Conservation (phyloP, 1,139 yeast genomes). For the Meyerozyma elateridarum region DNA sequence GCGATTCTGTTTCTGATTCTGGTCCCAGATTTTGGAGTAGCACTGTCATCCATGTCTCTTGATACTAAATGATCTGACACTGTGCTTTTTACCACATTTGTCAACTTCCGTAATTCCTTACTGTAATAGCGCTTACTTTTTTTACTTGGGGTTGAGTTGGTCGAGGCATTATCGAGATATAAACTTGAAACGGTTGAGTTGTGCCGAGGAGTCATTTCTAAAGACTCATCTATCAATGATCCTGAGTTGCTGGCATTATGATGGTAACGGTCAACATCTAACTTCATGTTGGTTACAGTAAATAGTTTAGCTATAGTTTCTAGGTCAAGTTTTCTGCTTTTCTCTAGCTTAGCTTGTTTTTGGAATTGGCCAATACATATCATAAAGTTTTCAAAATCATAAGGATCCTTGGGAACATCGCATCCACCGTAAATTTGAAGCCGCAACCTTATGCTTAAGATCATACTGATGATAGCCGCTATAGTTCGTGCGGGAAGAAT, state of each 20-base stretch:
- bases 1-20: slow-evolving; percentile 34
- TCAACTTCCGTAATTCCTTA: slow-evolving; percentile 55
- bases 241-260: slow-evolving; percentile 1
- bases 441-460: slow-evolving; percentile 62
- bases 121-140: slow-evolving; percentile 32
- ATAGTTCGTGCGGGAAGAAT: slow-evolving; percentile 63
- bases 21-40: slow-evolving; percentile 21
- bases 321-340: slow-evolving; percentile 57
- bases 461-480: slow-evolving; percentile 42
- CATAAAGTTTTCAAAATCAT: slow-evolving; percentile 65
- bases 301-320: slow-evolving; percentile 59
- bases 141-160: slow-evolving; percentile 22
- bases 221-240: slow-evolving; percentile 4
- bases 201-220: slow-evolving; percentile 4
- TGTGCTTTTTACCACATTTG: slow-evolving; percentile 65
- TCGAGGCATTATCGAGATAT: slow-evolving; percentile 1
- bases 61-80: slow-evolving; percentile 57
- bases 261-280: slow-evolving; percentile 8
- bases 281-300: slow-evolving; percentile 50
- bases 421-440: slow-evolving; percentile 65
- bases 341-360: slow-evolving; percentile 56
- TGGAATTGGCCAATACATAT: slow-evolving; percentile 65
- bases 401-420: slow-evolving; percentile 83
- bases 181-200: slow-evolving; percentile 2
- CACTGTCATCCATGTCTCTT: slow-evolving; percentile 24